phyloP scores from a whole-genome alignment of 2,329 filamentous ascomycete genomes.

The Cytospora leucostoma region DNA sequence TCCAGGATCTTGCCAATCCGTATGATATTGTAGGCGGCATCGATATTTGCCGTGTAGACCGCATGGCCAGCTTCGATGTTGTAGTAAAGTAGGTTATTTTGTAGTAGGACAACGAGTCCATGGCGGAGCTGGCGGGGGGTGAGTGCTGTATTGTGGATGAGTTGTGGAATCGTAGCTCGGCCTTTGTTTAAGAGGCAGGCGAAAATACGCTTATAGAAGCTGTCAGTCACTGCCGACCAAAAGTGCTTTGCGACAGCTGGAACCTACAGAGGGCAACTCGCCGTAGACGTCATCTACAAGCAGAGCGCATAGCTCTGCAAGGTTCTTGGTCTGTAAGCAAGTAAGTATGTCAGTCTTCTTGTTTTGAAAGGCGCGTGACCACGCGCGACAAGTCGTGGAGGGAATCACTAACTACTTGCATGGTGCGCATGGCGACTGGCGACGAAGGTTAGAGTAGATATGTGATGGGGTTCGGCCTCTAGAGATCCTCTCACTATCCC shows the following conservation, averaged over 20 bases:
- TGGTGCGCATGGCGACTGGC: constrained; percentile 31
- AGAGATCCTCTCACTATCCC: constrained; percentile 78
- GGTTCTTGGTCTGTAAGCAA: constrained; percentile 62
- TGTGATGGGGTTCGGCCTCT: constrained; percentile 59
- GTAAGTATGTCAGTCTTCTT: neutral
- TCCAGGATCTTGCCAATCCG: constrained; percentile 81
- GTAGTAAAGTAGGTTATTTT: constrained; percentile 84
- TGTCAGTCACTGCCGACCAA: constrained; percentile 24
- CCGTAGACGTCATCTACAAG: constrained; percentile 88
- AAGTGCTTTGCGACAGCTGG: constrained; percentile 12
- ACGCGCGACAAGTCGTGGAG: constrained; percentile 10
- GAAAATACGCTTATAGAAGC: constrained; percentile 76
- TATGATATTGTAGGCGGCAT: constrained; percentile 78
- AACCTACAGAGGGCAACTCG: constrained; percentile 83
- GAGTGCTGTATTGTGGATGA: constrained; percentile 73
- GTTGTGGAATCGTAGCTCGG: constrained; percentile 68
- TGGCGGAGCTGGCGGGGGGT: constrained; percentile 75
- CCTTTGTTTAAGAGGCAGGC: constrained; percentile 76
- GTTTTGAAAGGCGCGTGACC: constrained; percentile 6
- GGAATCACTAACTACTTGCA: constrained; percentile 39
- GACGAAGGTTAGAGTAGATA: constrained; percentile 27
- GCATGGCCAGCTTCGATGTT: constrained; percentile 65
- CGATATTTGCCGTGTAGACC: constrained; percentile 81
- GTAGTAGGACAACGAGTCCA: constrained; percentile 80
- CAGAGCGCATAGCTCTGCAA: constrained; percentile 86